Conservation (phyloP, 306 rosid species). For the Vigna nakashimae region DNA sequence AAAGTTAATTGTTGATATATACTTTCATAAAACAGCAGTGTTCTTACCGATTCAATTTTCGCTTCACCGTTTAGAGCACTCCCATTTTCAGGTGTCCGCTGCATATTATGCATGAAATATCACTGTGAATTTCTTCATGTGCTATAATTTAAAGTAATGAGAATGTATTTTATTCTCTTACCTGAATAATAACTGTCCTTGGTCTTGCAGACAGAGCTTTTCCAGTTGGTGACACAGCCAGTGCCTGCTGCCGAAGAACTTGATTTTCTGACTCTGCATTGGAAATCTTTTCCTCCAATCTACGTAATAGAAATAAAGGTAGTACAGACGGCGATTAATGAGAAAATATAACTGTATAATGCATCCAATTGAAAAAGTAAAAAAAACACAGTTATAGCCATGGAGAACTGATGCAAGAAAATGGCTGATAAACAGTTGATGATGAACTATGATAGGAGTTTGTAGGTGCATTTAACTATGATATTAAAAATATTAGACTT, state of each 20-base stretch:
- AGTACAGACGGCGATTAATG: constrained; percentile 22
- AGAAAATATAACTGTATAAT: constrained; percentile 24
- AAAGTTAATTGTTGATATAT: constrained; percentile 16
- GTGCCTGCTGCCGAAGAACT: constrained; percentile 99
- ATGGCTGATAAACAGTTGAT: constrained; percentile 16
- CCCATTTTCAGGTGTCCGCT: constrained; percentile 98
- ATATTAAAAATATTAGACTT: constrained; percentile 19
- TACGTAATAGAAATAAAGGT: constrained; percentile 46
- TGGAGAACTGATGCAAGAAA: constrained; percentile 23
- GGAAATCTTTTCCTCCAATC: constrained; percentile 96
- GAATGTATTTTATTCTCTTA: constrained; percentile 42
- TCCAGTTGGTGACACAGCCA: constrained; percentile 93
- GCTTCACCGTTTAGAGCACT: constrained; percentile 78
- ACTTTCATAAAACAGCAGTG: constrained; percentile 42
- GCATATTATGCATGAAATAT: constrained; percentile 54
- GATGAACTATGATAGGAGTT: constrained; percentile 17
- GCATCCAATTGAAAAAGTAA: constrained; percentile 23
- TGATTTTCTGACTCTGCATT: constrained; percentile 98
- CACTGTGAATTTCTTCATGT: constrained; percentile 36
- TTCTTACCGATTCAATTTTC: constrained; percentile 68
- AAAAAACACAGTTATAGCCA: neutral
- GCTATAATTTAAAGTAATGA: constrained; percentile 35
- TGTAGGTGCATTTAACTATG: constrained; percentile 13
- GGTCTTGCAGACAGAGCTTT: constrained; percentile 80
- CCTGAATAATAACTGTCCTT: constrained; percentile 90